phyloP scores from a whole-genome alignment of 2,329 filamentous ascomycete species.

The Tolypocladium pustulatum region DNA sequence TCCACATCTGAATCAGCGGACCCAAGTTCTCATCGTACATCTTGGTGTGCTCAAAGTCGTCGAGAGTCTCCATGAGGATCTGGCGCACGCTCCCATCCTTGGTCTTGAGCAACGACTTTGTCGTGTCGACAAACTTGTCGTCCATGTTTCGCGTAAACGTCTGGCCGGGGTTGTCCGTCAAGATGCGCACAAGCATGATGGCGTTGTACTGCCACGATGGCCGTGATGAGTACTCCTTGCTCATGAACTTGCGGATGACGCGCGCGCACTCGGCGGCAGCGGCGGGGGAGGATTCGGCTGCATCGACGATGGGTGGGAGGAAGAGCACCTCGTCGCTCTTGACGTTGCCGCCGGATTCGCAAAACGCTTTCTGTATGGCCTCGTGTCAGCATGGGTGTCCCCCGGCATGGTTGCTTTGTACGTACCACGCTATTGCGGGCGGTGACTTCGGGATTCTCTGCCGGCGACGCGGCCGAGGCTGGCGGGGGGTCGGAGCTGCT shows the following conservation, averaged over 20 bases:
- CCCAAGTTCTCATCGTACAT: conserved; percentile 62
- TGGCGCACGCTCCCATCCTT: conserved; percentile 70
- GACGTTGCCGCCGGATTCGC: conserved; percentile 58
- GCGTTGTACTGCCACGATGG: conserved; percentile 86
- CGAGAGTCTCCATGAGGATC: conserved; percentile 78
- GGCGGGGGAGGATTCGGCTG: conserved; percentile 80
- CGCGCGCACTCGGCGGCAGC: conserved; percentile 75
- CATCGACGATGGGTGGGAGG: conserved; percentile 87
- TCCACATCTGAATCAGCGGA: conserved; percentile 76
- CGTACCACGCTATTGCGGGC: conserved; percentile 57
- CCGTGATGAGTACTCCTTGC: conserved; percentile 54
- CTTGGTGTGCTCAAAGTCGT: conserved; percentile 64
- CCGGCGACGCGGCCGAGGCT: conserved; percentile 16
- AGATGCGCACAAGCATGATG: conserved; percentile 87
- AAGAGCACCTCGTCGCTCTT: conserved; percentile 85
- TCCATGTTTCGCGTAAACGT: conserved; percentile 90
- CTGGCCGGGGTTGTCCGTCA: conserved; percentile 81
- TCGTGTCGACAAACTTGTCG: conserved; percentile 65
- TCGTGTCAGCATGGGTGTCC: conserved; percentile 9
- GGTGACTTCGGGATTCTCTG: conserved; percentile 57
- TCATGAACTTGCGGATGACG: conserved; percentile 72
- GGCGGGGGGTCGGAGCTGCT: conserved; percentile 4
- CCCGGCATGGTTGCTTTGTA: not conserved
- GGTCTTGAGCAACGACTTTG: conserved; percentile 64
- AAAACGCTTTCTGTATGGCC: conserved; percentile 58